Conservation (phyloP, 164 flowering plant species). For the Macadamia integrifolia region DNA sequence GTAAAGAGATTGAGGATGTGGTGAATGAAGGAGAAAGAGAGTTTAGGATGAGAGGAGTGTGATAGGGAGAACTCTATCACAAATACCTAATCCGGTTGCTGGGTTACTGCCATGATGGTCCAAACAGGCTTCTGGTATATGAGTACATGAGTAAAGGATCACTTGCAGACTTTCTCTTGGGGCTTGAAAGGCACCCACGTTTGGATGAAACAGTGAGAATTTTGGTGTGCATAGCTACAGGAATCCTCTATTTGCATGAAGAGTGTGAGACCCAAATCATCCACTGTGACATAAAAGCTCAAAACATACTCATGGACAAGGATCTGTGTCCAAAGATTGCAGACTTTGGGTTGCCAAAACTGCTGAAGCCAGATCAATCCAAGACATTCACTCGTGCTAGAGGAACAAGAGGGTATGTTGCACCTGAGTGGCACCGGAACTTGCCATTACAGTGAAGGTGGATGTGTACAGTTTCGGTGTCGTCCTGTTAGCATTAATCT, state of each 20-base stretch:
- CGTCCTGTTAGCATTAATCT: not conserved
- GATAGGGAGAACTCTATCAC: not conserved
- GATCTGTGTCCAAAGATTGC: not conserved
- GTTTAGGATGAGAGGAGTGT: not conserved
- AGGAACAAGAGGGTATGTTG: not conserved
- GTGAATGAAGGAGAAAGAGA: slow-evolving; percentile 14
- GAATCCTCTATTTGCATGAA: not conserved
- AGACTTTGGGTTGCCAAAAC: not conserved
- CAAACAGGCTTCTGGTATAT: not conserved
- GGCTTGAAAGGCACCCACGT: not conserved
- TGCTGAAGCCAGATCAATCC: not conserved
- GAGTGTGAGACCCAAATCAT: not conserved
- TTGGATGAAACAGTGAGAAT: slow-evolving; percentile 1
- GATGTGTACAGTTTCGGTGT: not conserved
- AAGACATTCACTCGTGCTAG: not conserved
- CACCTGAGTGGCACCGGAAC: not conserved
- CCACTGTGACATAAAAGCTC: slow-evolving; percentile 1
- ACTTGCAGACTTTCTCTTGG: not conserved
- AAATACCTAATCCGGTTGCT: not conserved
- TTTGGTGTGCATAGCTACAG: not conserved
- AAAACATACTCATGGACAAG: not conserved
- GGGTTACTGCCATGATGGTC: not conserved
- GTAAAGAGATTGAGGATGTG: slow-evolving; percentile 20
- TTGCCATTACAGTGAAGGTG: slow-evolving; percentile 2
- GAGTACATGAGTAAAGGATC: slow-evolving; percentile 1